phyloP scores from a whole-genome alignment of 352 stramenopile species.

The Nothophytophthora sp. region DNA sequence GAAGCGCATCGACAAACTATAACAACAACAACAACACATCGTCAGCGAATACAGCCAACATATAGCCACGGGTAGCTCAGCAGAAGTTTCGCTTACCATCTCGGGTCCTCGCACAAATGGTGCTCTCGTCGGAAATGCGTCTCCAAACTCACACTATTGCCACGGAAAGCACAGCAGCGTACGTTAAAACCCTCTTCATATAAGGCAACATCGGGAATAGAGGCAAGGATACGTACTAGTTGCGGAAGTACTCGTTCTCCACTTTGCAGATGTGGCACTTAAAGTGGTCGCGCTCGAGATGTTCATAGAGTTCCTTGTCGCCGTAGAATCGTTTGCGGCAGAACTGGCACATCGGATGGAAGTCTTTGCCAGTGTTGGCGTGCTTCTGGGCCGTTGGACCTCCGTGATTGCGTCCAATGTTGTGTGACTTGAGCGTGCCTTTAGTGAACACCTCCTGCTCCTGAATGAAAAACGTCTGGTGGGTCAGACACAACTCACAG shows the following conservation, averaged over 20 bases:
- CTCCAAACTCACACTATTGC: conserved; percentile 71
- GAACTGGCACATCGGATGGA: conserved; percentile 90
- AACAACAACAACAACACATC: conserved; percentile 4
- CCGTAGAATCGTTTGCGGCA: conserved; percentile 87
- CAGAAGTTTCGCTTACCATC: conserved; percentile 45
- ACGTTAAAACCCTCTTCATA: too few species aligned
- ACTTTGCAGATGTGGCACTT: conserved; percentile 90
- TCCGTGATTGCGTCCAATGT: conserved; percentile 47
- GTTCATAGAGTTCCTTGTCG: conserved; percentile 83
- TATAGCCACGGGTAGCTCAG: neutral
- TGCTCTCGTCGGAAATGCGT: conserved; percentile 86
- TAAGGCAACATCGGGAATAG: neutral
- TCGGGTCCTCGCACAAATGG: conserved; percentile 81
- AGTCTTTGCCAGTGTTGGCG: conserved; percentile 65
- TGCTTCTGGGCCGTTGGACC: conserved; percentile 41
- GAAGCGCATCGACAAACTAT: conserved; percentile 80
- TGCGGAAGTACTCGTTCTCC: conserved; percentile 89
- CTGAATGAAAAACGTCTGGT: conserved; percentile 83
- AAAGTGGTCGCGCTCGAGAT: conserved; percentile 90
- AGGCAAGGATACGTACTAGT: conserved; percentile 67
- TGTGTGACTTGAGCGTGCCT: conserved; percentile 63
- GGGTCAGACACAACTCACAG: conserved; percentile 72
- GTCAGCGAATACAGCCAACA: neutral
- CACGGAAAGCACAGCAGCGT: conserved; percentile 1
- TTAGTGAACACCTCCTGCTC: conserved; percentile 84